A percentile compares a stretch with the other conserved stretches of the same genome.
Conservation (phyloP, 257 asterid genomes). For the Nicotiana tomentosiformis region DNA sequence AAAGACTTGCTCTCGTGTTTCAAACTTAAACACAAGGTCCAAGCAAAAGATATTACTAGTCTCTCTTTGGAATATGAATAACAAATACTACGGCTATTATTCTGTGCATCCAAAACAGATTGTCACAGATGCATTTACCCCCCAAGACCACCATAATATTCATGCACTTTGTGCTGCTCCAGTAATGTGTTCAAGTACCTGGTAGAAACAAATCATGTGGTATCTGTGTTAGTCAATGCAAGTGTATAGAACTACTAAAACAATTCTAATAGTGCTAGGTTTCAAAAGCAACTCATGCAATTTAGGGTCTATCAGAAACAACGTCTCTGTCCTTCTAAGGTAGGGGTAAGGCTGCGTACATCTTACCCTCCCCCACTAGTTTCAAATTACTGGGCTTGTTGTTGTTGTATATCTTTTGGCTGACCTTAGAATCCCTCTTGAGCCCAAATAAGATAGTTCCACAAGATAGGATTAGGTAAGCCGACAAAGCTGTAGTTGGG, state of each 20-base stretch:
- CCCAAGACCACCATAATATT: conserved; percentile 24
- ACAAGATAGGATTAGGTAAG: neutral
- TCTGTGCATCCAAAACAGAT: conserved; percentile 16
- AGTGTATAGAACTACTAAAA: neutral
- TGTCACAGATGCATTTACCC: conserved; percentile 29
- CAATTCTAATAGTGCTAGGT: neutral
- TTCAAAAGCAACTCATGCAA: neutral
- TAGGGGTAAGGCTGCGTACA: no score
- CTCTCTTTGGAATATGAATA: neutral
- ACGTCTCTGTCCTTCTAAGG: no score
- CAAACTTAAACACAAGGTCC: neutral
- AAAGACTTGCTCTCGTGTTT: neutral
- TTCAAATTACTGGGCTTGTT: no score
- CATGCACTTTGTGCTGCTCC: conserved; percentile 35
- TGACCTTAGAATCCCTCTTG: neutral
- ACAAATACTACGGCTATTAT: conserved; percentile 9
- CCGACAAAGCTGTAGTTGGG: neutral
- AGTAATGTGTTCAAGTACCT: conserved; percentile 62
- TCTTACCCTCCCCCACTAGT: no score
- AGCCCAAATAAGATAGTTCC: neutral
- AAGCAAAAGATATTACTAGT: neutral
- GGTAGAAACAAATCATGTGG: conserved; percentile 20
- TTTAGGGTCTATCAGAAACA: neutral
- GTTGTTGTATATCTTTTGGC: neutral
- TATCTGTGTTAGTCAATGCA: conserved; percentile 7